Conservation (phyloP, 805 yeast species). For the Lipomyces japonicus region DNA sequence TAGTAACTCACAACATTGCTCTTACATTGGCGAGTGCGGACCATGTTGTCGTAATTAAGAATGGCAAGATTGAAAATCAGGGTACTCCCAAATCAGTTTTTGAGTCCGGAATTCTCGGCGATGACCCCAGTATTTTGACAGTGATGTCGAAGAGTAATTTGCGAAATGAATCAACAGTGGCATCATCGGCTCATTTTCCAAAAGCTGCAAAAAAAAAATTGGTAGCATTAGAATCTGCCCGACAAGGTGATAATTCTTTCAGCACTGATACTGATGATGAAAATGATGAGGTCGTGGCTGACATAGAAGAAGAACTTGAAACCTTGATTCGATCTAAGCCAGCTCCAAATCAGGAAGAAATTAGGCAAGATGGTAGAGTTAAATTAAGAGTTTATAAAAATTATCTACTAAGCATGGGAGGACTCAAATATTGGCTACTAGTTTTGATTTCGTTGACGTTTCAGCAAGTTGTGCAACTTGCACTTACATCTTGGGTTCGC, state of each 20-base stretch:
- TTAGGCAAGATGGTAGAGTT: slow-evolving; percentile 2
- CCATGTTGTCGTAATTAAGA: slow-evolving; percentile 75
- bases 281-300: background rate
- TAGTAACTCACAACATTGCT: slow-evolving; percentile 92
- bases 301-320: background rate
- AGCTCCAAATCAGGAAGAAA: background rate
- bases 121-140: slow-evolving; percentile 54
- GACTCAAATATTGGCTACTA: slow-evolving; percentile 2
- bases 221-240: slow-evolving; percentile 45
- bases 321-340: background rate
- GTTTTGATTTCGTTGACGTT: background rate
- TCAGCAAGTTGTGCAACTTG: slow-evolving; percentile 1
- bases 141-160: slow-evolving; percentile 6
- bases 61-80: slow-evolving; percentile 73
- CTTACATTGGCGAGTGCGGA: slow-evolving; percentile 79
- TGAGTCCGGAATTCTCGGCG: slow-evolving; percentile 71
- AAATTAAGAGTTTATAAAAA: background rate
- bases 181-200: slow-evolving; percentile 63
- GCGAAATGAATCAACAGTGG: slow-evolving; percentile 23
- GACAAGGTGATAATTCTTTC: slow-evolving; percentile 59
- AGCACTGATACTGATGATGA: background rate
- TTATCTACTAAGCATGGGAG: slow-evolving; percentile 8
- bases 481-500: slow-evolving; percentile 7
- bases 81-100: slow-evolving; percentile 71
- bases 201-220: slow-evolving; percentile 65